These are phyloP conservation scores for Toxoplasma gondii DNA, from an alignment of 169 alveolate species.

Conservation along the genomic window DNA sequence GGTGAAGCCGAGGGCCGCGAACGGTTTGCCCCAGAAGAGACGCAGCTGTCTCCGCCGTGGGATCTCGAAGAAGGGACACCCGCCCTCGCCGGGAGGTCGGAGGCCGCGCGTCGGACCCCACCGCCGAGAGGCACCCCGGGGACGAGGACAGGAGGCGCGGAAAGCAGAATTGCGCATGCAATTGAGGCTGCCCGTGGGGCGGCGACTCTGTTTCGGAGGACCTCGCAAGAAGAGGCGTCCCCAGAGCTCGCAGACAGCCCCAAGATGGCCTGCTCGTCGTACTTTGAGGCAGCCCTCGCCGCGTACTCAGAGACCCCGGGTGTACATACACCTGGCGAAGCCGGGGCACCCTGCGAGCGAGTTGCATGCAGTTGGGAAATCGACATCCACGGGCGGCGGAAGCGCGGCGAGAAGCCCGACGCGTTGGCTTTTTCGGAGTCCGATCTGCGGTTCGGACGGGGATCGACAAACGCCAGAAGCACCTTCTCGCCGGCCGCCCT, in stretches of 20 bases:
- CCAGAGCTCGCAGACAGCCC: background rate
- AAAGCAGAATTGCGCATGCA: background rate
- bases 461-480: too few relatives aligned
- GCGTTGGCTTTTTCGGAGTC: background rate
- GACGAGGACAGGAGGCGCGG: background rate
- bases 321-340: background rate
- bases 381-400: background rate
- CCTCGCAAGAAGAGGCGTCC: background rate
- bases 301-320: slow-evolving; percentile 17
- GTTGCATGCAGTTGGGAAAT: background rate
- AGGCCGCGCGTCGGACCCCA: background rate
- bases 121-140: background rate
- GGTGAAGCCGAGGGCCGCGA: background rate
- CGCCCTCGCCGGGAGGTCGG: background rate
- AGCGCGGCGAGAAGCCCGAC: background rate
- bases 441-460: too few relatives aligned
- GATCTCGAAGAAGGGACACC: background rate
- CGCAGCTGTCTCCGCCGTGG: background rate
- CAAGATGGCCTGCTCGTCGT: background rate
- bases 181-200: background rate
- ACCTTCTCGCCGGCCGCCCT: background rate
- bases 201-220: background rate
- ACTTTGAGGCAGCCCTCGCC: slow-evolving; percentile 19
- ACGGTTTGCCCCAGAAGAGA: background rate
- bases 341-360: background rate